These are phyloP conservation scores for Ustilago esculenta DNA, from an alignment of 1,284 basidiomycete genomes.

Conservation along the genomic window DNA sequence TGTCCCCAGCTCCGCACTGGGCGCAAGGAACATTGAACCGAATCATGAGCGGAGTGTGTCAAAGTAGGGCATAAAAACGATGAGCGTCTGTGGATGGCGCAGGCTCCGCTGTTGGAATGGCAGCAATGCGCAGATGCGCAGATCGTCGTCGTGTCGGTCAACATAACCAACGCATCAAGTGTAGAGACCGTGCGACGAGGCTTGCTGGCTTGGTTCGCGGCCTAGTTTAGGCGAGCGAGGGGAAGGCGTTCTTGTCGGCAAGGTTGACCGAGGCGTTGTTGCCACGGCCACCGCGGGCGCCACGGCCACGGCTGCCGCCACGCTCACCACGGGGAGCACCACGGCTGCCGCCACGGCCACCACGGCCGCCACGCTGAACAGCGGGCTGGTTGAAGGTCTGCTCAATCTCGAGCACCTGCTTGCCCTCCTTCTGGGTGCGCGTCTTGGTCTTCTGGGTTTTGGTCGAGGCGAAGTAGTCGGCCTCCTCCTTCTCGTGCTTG, in stretches of 20 bases:
- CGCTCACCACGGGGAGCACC: slow-evolving; percentile 52
- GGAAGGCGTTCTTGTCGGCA: slow-evolving; percentile 64
- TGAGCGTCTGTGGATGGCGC: slow-evolving; percentile 6
- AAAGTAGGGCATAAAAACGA: neutral
- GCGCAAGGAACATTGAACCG: slow-evolving; percentile 2
- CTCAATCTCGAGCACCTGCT: slow-evolving; percentile 64
- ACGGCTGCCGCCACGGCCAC: slow-evolving; percentile 43
- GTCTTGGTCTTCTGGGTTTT: slow-evolving; percentile 49
- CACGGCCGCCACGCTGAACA: slow-evolving; percentile 50
- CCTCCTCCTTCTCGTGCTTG: slow-evolving; percentile 58
- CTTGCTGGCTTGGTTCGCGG: slow-evolving; percentile 19
- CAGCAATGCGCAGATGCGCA: slow-evolving; percentile 5
- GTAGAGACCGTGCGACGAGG: slow-evolving; percentile 4
- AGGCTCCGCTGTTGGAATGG: slow-evolving; percentile 1
- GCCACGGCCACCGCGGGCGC: slow-evolving; percentile 72
- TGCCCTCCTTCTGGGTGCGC: slow-evolving; percentile 53
- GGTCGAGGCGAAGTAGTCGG: slow-evolving; percentile 59
- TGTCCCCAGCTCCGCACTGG: slow-evolving; percentile 8
- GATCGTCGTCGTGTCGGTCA: slow-evolving; percentile 4
- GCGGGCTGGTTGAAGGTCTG: slow-evolving; percentile 58
- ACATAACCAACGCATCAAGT: slow-evolving; percentile 3
- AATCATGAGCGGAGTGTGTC: slow-evolving; percentile 10
- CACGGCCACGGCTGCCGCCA: slow-evolving; percentile 48
- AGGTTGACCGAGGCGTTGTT: slow-evolving; percentile 73
- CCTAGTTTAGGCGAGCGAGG: slow-evolving; percentile 57